These are phyloP conservation scores for Erucastrum elatum DNA, from an alignment of 345 rosid species.

Conservation along the genomic window DNA sequence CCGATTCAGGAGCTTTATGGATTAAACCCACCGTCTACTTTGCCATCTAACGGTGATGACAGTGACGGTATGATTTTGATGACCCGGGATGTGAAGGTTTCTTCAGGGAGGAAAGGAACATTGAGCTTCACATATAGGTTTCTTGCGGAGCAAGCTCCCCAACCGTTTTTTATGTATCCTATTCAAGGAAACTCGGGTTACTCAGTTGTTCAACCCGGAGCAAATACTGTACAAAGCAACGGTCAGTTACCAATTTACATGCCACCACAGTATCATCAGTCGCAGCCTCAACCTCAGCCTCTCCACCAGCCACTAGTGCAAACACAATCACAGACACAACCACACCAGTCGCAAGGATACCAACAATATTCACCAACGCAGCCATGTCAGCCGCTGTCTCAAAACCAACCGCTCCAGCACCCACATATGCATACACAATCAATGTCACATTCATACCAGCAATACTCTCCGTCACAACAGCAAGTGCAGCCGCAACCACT, in stretches of 20 bases:
- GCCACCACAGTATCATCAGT: neutral
- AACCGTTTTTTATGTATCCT: neutral
- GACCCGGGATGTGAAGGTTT: slow-evolving; percentile 46
- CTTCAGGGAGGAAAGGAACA: neutral
- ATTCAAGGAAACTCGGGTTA: neutral
- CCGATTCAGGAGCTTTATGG: slow-evolving; percentile 55
- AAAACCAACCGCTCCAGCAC: neutral
- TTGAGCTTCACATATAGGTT: neutral
- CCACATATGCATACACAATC: neutral
- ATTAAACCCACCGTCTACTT: neutral
- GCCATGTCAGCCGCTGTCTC: neutral
- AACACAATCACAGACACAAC: neutral
- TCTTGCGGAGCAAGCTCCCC: neutral
- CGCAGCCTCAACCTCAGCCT: neutral
- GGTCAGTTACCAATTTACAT: neutral
- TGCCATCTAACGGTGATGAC: neutral
- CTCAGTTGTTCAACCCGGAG: neutral
- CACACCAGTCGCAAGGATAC: neutral
- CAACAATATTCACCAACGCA: neutral
- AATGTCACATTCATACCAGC: neutral
- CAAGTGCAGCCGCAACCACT: neutral
- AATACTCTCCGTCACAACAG: neutral
- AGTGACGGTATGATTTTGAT: slow-evolving; percentile 33
- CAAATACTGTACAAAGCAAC: neutral
- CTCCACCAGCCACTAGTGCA: neutral